These are phyloP conservation scores for Aethionema arabicum DNA, from an alignment of 345 rosid genomes.

Conservation along the genomic window DNA sequence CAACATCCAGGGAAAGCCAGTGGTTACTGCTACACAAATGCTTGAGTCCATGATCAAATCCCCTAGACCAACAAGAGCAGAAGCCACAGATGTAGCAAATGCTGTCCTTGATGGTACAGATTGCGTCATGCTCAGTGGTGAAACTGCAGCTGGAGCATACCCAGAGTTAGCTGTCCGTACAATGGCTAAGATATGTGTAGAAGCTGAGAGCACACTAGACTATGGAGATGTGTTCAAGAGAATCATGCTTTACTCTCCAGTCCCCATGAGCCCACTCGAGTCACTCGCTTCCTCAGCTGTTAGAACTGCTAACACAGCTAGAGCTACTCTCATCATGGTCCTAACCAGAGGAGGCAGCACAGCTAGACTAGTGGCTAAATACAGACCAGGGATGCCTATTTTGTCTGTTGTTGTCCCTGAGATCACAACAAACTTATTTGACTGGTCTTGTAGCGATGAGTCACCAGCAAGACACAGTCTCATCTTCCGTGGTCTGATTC, in stretches of 20 bases:
- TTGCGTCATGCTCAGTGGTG: constrained; percentile 97
- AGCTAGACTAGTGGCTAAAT: constrained; percentile 91
- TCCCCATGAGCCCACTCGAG: constrained; percentile 96
- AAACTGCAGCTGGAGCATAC: constrained; percentile 97
- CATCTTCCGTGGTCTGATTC: constrained; percentile 81
- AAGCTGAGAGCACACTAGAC: constrained; percentile 92
- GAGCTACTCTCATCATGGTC: constrained; percentile 78
- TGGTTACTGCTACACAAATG: constrained; percentile 88
- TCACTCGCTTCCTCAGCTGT: constrained; percentile 92
- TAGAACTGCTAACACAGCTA: constrained; percentile 83
- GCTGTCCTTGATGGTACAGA: constrained; percentile 94
- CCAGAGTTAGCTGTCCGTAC: constrained; percentile 89
- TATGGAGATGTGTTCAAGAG: constrained; percentile 85
- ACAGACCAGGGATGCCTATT: constrained; percentile 90
- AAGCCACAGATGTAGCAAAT: constrained; percentile 97
- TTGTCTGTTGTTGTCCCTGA: constrained; percentile 89
- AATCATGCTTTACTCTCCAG: constrained; percentile 73
- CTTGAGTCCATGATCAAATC: constrained; percentile 98
- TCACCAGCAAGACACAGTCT: constrained; percentile 95
- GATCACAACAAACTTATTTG: constrained; percentile 77
- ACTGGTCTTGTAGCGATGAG: constrained; percentile 91
- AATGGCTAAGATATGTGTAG: constrained; percentile 89
- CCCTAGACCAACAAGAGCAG: constrained; percentile 95
- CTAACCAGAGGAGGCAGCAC: constrained; percentile 96
- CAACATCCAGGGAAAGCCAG: constrained; percentile 95